Percentiles rank a stretch among this genome's conserved stretches.
Conservation (phyloP, 345 rosid species). For the Syzygium grande region DNA sequence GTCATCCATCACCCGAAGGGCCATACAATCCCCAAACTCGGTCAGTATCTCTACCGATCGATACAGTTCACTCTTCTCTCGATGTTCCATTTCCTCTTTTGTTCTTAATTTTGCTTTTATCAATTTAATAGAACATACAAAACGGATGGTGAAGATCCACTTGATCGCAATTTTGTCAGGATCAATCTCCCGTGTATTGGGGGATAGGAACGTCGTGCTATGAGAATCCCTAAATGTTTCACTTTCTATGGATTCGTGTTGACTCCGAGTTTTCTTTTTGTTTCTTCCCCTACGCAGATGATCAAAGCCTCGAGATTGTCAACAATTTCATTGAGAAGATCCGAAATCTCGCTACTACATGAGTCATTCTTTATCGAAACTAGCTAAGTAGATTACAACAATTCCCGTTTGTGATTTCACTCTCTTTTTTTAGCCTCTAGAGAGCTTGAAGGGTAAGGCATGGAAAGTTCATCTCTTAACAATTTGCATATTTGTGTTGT, state of each 20-base stretch:
- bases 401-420: not conserved
- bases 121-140: not conserved
- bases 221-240: not conserved
- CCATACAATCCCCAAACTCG: slow-evolving; percentile 40
- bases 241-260: not conserved
- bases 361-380: not conserved
- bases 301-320: not conserved
- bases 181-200: not conserved
- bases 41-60: slow-evolving; percentile 9
- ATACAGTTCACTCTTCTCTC: not conserved
- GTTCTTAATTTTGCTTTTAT: not conserved
- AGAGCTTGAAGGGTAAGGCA: not conserved
- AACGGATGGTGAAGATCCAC: not conserved
- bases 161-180: not conserved
- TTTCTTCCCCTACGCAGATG: not conserved
- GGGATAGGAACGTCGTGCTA: not conserved
- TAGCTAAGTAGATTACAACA: too few species aligned
- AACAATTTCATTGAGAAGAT: slow-evolving; percentile 5
- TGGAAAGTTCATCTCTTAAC: not conserved
- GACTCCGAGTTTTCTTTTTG: not conserved
- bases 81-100: not conserved
- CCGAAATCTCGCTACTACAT: not conserved
- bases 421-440: not conserved
- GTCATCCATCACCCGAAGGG: slow-evolving; percentile 44
- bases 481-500: not conserved